These are phyloP conservation scores for Kodamaea hsintzibuensis DNA, from an alignment of 805 yeast species.

Conservation along the genomic window DNA sequence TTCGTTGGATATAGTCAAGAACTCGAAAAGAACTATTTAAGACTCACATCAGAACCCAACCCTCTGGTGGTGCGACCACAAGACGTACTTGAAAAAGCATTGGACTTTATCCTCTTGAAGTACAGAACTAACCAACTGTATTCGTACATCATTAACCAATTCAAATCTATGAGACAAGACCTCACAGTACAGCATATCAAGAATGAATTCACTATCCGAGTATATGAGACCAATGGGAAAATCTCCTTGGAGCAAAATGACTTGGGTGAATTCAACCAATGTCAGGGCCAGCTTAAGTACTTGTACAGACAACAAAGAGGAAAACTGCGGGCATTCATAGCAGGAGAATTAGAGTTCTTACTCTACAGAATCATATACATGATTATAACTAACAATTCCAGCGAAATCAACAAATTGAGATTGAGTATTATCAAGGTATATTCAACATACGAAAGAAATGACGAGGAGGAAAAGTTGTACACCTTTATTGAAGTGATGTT, in stretches of 20 bases:
- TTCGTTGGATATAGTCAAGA: slow-evolving; percentile 62
- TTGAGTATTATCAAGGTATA: slow-evolving; percentile 10
- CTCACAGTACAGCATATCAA: slow-evolving; percentile 87
- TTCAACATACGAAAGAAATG: slow-evolving; percentile 5
- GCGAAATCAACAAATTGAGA: slow-evolving; percentile 51
- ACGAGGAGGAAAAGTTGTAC: slow-evolving; percentile 17
- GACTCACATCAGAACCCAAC: slow-evolving; percentile 90
- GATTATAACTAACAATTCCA: slow-evolving; percentile 66
- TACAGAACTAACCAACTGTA: slow-evolving; percentile 55
- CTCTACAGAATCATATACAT: slow-evolving; percentile 74
- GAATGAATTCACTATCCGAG: slow-evolving; percentile 70
- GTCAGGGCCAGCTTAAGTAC: slow-evolving; percentile 75
- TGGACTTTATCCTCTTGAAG: slow-evolving; percentile 53
- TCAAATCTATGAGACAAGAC: slow-evolving; percentile 91
- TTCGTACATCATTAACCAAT: slow-evolving; percentile 81
- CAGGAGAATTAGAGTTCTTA: slow-evolving; percentile 57
- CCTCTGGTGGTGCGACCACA: slow-evolving; percentile 82
- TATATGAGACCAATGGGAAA: slow-evolving; percentile 84
- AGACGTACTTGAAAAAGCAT: slow-evolving; percentile 56
- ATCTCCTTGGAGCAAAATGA: slow-evolving; percentile 83
- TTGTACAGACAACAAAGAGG: slow-evolving; percentile 50
- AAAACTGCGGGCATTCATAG: slow-evolving; percentile 18
- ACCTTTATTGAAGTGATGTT: slow-evolving; percentile 17
- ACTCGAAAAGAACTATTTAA: slow-evolving; percentile 75
- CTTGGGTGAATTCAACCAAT: slow-evolving; percentile 93